Percentiles rank a stretch among this genome's conserved stretches.
Evolutionary conservation across 2,329 filamentous ascomycete species (phyloP).

Genomic region (Trichophyton benhamiae): DNA sequence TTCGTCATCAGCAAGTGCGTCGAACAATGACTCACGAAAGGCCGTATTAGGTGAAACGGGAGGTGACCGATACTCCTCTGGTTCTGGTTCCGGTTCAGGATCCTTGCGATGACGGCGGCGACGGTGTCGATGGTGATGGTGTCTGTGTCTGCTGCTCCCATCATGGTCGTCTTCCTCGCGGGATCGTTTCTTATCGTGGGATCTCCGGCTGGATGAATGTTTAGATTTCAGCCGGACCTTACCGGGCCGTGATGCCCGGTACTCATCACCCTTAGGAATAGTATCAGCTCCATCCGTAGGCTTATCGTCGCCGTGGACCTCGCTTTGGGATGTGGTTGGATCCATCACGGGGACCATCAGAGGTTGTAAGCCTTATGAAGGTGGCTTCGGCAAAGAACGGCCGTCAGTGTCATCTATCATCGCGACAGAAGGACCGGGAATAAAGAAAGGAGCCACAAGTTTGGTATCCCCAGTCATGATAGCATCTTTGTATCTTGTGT

Average conservation of each 20-base stretch:
- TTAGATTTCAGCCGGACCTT: constrained; percentile 27
- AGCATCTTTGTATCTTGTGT: neutral
- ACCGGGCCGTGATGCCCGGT: constrained; percentile 13
- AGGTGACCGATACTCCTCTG: constrained; percentile 7
- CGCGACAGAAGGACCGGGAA: neutral
- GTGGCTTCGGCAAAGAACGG: neutral
- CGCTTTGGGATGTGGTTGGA: neutral
- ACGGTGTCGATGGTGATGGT: constrained; percentile 16
- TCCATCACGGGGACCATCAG: neutral
- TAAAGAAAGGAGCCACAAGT: neutral
- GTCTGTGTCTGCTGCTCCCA: constrained; percentile 14
- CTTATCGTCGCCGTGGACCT: neutral
- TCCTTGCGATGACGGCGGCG: constrained; percentile 21
- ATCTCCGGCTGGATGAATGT: neutral
- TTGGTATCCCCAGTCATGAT: neutral
- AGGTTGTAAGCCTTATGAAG: neutral
- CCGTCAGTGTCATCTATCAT: neutral
- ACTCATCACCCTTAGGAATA: constrained; percentile 10
- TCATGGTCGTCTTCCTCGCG: constrained; percentile 11
- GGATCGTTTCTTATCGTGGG: neutral
- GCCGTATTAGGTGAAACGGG: constrained; percentile 56
- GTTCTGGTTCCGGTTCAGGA: constrained; percentile 8
- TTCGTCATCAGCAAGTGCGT: constrained; percentile 93
- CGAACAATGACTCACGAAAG: constrained; percentile 89
- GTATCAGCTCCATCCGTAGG: neutral